Base-by-base conservation (phyloP, 2,329 filamentous ascomycete species). In the Akanthomyces uredinophilus region DNA sequence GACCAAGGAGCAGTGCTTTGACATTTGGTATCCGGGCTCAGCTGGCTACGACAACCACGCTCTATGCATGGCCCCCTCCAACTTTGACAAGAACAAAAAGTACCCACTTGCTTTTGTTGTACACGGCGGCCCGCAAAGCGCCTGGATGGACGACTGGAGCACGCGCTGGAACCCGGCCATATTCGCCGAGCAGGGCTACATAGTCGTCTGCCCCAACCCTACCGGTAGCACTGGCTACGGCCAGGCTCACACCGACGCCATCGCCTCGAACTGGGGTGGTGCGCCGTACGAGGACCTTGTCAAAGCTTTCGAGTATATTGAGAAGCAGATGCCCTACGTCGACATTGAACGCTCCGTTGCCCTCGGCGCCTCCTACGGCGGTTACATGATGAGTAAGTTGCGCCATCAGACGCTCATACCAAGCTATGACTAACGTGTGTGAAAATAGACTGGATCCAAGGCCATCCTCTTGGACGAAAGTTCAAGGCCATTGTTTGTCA, bases 401-500 rank as follows among this genome's bases (percentile, higher is more conserved):
- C n/a, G n/a, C n/a, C n/a, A n/a, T n/a, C n/a, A n/a, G n/a, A n/a
- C n/a, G n/a, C n/a, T n/a, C n/a, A n/a, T n/a, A n/a, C n/a, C n/a
- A n/a, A n/a, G n/a, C n/a, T n/a, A n/a, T n/a, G n/a, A 22, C 55
- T 62, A 53, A 62, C 43, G 10, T 13, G 14, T n/a, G 32, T 35
- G 7, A 24, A 4, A 43, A 64, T 41, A 82, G 82, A 96, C 72
- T 96, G 93, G 92, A 92, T 96, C 68, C 92, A 96, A 75, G 93
- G 93, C 8, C 89, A 95, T 65, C 82, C 85, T 1, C 82, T 97
- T 0, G 92, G 92, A 22, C 86, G 91, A 32, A 86, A 89, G 67
- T 96, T 97, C 83, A 91, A 91, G 74, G 92, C 92, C 0, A 81
- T 97, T 4, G 92, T 96, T 32, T 92, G 88, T 68, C 92, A 96